Conservation (phyloP, 2,329 filamentous ascomycete species). For the Colletotrichum kahawae region DNA sequence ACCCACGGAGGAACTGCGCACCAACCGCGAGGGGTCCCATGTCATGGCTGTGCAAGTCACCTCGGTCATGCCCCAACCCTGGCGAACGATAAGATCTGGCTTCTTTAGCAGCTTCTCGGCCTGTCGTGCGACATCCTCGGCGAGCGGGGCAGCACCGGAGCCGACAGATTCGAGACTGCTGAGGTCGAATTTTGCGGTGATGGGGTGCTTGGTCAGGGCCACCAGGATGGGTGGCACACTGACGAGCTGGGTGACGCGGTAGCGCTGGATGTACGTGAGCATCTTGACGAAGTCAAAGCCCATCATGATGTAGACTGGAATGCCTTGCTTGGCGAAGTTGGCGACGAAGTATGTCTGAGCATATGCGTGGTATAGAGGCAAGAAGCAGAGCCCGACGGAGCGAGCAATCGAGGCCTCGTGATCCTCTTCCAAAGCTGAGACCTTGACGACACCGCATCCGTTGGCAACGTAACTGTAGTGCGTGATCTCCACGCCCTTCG, state of each 20-base stretch:
- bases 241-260: slow-evolving; percentile 68
- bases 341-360: slow-evolving; percentile 75
- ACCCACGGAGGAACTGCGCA: slow-evolving; percentile 59
- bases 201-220: slow-evolving; percentile 73
- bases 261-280: slow-evolving; percentile 70
- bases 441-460: slow-evolving; percentile 61
- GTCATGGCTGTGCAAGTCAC: slow-evolving; percentile 72
- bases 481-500: slow-evolving; percentile 85
- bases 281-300: slow-evolving; percentile 78
- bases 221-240: slow-evolving; percentile 80
- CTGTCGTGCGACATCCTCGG: slow-evolving; percentile 60
- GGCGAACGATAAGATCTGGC: slow-evolving; percentile 46
- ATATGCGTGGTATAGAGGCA: slow-evolving; percentile 80
- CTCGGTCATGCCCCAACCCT: slow-evolving; percentile 92
- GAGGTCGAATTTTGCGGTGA: slow-evolving; percentile 69
- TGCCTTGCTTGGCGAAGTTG: slow-evolving; percentile 56
- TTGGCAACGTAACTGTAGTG: slow-evolving; percentile 80
- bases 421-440: slow-evolving; percentile 50
- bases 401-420: slow-evolving; percentile 45
- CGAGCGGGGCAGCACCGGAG: slow-evolving; percentile 74
- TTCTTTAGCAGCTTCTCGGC: slow-evolving; percentile 52
- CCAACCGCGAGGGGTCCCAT: slow-evolving; percentile 60
- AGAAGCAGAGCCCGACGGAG: slow-evolving; percentile 63
- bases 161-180: slow-evolving; percentile 64
- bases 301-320: slow-evolving; percentile 79